These are phyloP conservation scores for Aphanoascus verrucosus DNA, from an alignment of 2,329 filamentous ascomycete species.

Conservation along the genomic window DNA sequence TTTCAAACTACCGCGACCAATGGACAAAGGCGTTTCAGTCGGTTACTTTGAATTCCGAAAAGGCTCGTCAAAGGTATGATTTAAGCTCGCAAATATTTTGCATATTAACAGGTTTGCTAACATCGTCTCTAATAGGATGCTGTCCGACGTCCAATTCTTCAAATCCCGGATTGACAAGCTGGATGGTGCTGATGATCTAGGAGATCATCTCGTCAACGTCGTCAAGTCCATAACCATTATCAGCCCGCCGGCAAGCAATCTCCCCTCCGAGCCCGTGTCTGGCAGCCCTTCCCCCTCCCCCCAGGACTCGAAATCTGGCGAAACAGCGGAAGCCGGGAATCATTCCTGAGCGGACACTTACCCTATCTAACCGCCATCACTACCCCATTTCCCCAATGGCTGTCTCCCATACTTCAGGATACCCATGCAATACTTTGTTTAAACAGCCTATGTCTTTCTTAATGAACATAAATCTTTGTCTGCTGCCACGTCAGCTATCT, in stretches of 20 bases:
- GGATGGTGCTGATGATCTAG: slow-evolving; percentile 65
- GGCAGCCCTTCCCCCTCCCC: not conserved
- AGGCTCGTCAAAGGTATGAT: slow-evolving; percentile 61
- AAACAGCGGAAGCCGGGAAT: not conserved
- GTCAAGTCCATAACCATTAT: slow-evolving; percentile 30
- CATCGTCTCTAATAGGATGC: slow-evolving; percentile 55
- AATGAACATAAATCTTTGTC: not conserved
- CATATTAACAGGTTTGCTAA: too few relatives aligned
- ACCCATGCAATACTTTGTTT: not conserved
- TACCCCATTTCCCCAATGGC: not conserved
- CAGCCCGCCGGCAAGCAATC: slow-evolving; percentile 7
- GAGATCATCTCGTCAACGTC: slow-evolving; percentile 52
- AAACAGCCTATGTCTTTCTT: not conserved
- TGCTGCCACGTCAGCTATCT: not conserved
- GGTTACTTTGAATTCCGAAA: slow-evolving; percentile 53
- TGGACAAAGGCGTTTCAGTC: slow-evolving; percentile 61
- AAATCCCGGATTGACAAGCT: slow-evolving; percentile 61
- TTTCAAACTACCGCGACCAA: slow-evolving; percentile 68
- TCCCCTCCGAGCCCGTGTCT: not conserved
- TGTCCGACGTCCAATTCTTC: slow-evolving; percentile 65
- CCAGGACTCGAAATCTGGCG: not conserved
- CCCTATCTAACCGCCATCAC: not conserved
- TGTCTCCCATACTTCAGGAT: not conserved
- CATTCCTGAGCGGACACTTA: not conserved
- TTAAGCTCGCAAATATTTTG: too few relatives aligned